Percentiles rank a stretch among this genome's conserved stretches.
Conservation (phyloP, 345 rosid species). For the Cardiospermum halicacabum region DNA sequence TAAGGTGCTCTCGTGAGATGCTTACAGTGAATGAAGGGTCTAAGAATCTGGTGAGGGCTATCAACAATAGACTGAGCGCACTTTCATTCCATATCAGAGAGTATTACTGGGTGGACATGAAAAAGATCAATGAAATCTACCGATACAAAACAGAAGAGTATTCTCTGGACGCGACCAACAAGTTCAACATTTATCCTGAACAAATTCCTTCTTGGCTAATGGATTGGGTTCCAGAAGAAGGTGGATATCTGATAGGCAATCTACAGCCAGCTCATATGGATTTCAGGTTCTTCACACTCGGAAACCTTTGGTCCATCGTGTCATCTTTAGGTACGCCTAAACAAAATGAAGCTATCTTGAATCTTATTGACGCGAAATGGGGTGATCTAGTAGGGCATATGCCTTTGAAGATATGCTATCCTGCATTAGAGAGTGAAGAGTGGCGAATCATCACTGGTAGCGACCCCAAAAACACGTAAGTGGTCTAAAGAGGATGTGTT, state of each 20-base stretch:
- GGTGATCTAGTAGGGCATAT: conserved; percentile 68
- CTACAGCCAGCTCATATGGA: conserved; percentile 90
- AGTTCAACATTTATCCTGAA: conserved; percentile 87
- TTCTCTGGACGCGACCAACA: conserved; percentile 76
- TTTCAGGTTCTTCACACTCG: conserved; percentile 79
- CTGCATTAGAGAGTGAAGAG: conserved; percentile 80
- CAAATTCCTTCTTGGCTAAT: conserved; percentile 86
- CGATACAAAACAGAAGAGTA: conserved; percentile 90
- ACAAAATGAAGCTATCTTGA: conserved; percentile 67
- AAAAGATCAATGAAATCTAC: conserved; percentile 82
- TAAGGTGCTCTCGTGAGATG: conserved; percentile 80
- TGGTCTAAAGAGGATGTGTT: too few relatives aligned
- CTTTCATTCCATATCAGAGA: conserved; percentile 86
- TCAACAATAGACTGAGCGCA: conserved; percentile 77
- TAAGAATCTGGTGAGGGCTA: conserved; percentile 62
- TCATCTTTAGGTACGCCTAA: conserved; percentile 76
- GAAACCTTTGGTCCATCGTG: conserved; percentile 79
- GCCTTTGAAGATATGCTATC: conserved; percentile 93
- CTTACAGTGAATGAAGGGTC: conserved; percentile 59
- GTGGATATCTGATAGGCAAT: conserved; percentile 77
- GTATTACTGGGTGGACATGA: conserved; percentile 85
- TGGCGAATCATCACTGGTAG: conserved; percentile 97
- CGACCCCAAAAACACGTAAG: conserved; percentile 96
- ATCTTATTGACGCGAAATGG: conserved; percentile 77
- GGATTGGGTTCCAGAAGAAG: conserved; percentile 87